Percentiles rank a stretch among this genome's conserved stretches.
Conservation (phyloP, 2,329 filamentous ascomycete genomes). For the Fusarium foetens region DNA sequence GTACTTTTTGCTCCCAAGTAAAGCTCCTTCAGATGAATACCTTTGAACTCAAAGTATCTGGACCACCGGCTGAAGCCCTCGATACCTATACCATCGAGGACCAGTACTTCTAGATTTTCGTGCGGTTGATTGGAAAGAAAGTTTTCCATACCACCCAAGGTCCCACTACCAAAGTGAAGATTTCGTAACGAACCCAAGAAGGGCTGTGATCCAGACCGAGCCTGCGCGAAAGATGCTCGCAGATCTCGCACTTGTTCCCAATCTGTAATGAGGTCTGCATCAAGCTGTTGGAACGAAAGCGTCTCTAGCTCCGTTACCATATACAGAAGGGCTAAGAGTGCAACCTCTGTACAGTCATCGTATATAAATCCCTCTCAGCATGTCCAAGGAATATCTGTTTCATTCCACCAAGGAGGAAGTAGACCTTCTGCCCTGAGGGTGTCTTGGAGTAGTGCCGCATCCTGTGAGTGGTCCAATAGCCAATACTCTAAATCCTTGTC, state of each 20-base stretch:
- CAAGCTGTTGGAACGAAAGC: background rate
- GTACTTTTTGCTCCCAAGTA: background rate
- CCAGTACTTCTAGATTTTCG: background rate
- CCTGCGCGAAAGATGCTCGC: background rate
- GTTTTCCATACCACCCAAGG: background rate
- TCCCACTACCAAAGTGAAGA: background rate
- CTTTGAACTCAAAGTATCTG: background rate
- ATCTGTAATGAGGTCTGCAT: background rate
- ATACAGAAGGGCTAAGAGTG: background rate
- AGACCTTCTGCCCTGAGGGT: background rate
- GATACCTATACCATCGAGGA: conserved; percentile 4
- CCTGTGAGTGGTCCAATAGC: background rate
- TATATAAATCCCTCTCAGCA: background rate
- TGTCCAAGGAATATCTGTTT: background rate
- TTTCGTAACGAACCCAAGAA: background rate
- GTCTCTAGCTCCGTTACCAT: conserved; percentile 9
- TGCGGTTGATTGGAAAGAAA: background rate
- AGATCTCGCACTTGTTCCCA: background rate
- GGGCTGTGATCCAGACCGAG: background rate
- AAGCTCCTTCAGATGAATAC: conserved; percentile 3
- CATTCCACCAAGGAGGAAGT: conserved; percentile 9
- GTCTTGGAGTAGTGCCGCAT: background rate
- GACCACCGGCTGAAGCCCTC: background rate
- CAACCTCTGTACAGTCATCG: conserved; percentile 1
- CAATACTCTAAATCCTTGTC: background rate